Evolutionary conservation across 2,329 filamentous ascomycete species (phyloP).

Genomic region (Cadophora sp.): DNA sequence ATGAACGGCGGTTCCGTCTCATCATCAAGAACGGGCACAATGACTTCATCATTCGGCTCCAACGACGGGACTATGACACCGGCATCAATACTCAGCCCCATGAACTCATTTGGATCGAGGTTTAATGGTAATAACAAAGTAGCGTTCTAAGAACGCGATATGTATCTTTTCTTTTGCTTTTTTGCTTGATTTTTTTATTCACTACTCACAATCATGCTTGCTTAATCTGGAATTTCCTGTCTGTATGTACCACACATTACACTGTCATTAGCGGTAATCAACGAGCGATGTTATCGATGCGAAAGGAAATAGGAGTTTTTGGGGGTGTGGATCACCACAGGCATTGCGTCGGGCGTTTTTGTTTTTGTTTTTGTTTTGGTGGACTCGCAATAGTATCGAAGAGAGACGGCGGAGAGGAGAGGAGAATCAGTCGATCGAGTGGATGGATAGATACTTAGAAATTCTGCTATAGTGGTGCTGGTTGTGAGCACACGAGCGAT

Average conservation of each 20-base stretch:
- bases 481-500: not conserved
- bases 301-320: constrained; percentile 13
- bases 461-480: constrained; percentile 15
- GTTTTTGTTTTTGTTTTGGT: not conserved
- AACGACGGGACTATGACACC: constrained; percentile 42
- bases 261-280: constrained; percentile 20
- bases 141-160: constrained; percentile 31
- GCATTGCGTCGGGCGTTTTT: constrained; percentile 18
- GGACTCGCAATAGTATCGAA: not conserved
- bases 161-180: not conserved
- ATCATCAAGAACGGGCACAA: constrained; percentile 43
- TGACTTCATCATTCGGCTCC: constrained; percentile 40
- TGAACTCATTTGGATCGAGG: constrained; percentile 37
- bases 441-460: constrained; percentile 12
- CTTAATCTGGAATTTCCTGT: constrained; percentile 14
- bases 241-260: constrained; percentile 7
- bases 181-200: not conserved
- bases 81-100: constrained; percentile 39
- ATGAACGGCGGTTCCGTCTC: constrained; percentile 35
- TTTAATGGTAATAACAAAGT: constrained; percentile 42
- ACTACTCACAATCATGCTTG: not conserved
- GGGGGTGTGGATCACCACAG: constrained; percentile 13
- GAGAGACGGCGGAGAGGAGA: not conserved
- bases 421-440: not conserved
- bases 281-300: constrained; percentile 16